Base-by-base conservation (phyloP, 164 flowering plant species). In the Cinnamomum micranthum region DNA sequence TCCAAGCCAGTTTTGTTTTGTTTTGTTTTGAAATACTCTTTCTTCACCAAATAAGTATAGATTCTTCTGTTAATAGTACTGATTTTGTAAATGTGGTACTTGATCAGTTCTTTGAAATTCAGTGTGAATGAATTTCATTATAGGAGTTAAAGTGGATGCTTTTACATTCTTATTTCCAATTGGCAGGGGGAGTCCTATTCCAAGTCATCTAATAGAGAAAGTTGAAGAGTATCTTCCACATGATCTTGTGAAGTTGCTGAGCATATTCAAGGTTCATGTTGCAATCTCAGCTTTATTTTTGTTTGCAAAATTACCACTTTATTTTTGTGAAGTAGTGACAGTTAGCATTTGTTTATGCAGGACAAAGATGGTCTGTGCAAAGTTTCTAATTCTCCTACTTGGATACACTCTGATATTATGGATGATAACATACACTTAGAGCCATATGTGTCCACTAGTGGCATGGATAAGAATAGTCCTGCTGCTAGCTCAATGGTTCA, bases 381-480 rank as follows among this genome's bases (percentile, higher is more conserved):
- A 73, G 82, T 73, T 50, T 58, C 74, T 60, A 85, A 82, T 74
- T 75, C 83, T 78, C 88, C 82, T 73, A 78, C 91, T 68, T 95
- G 97, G 98, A 86, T 93, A 81, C 99, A 95, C 86, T 82, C 91
- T 0, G 99, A 95, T 82, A 82, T 95, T 50, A 95, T 95, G 99
- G 99, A 92, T 82, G 99, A 93, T 82, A 95, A 95, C 78, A 81
- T 95, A 74, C 81, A 81, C 82, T 79, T 95, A 93, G 91, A 87
- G 76, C 85, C 87, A 71, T 74, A 76, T 65, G 64, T 27, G 50
- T 60, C 27, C 77, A 71, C 63, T 64, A 68, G 77, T 70, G 47
- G 65, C 83, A 69, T 63, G 9, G 69, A 14, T 78, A 80, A 65
- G 59, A 73, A 68, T 77, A 51, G 65, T 20, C 22, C 60, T 13